phyloP scores from a whole-genome alignment of 83 land plant species.

The Picea mariana region DNA sequence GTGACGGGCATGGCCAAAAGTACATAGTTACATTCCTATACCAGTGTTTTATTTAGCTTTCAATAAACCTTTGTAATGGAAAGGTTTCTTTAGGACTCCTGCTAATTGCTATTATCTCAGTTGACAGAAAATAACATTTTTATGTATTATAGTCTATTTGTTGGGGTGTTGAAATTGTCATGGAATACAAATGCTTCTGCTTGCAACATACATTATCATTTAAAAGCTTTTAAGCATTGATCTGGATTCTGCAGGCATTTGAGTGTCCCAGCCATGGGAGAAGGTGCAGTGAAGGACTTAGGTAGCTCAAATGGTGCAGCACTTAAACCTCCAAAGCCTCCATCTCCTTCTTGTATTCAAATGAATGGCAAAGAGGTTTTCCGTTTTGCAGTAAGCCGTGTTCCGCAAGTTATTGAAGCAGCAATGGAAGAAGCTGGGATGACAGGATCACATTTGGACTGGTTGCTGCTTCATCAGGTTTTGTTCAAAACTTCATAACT shows the following conservation, averaged over 20 bases:
- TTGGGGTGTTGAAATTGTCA: not conserved
- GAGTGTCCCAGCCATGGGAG: slow-evolving; percentile 42
- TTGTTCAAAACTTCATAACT: not conserved
- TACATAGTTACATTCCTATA: slow-evolving; percentile 15
- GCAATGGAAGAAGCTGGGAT: slow-evolving; percentile 87
- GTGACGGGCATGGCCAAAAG: slow-evolving; percentile 93
- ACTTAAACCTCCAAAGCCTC: slow-evolving; percentile 39
- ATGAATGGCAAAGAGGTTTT: slow-evolving; percentile 99
- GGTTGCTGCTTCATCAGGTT: slow-evolving; percentile 98
- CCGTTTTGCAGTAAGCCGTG: slow-evolving; percentile 83
- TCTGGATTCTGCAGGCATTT: slow-evolving; percentile 76
- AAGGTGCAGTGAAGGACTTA: slow-evolving; percentile 29
- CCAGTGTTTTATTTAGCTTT: not conserved
- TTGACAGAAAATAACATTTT: not conserved
- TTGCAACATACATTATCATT: not conserved
- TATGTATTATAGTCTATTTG: not conserved
- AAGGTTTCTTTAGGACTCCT: not conserved
- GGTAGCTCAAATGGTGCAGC: slow-evolving; percentile 55
- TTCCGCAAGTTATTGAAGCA: slow-evolving; percentile 78
- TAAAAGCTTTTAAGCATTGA: not conserved
- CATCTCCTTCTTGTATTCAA: slow-evolving; percentile 70
- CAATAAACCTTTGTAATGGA: not conserved
- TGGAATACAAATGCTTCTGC: not conserved
- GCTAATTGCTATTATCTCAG: not conserved
- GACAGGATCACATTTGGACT: slow-evolving; percentile 56